Percentiles rank a stretch among this genome's conserved stretches.
These are phyloP conservation scores for Plectosphaerella sp. DNA, from an alignment of 2,329 filamentous ascomycete species.

Conservation along the genomic window DNA sequence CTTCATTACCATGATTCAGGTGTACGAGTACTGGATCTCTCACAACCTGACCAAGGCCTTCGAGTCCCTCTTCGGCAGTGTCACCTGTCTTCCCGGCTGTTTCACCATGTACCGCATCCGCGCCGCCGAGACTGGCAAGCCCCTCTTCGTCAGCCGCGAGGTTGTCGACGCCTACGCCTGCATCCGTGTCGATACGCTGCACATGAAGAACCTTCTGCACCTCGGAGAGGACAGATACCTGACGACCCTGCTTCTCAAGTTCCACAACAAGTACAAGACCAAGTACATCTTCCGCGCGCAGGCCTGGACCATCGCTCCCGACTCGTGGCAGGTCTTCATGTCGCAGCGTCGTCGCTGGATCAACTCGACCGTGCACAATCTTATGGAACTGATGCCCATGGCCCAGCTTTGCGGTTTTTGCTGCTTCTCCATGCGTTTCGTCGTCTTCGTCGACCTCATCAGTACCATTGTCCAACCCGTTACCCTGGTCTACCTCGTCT, in stretches of 20 bases:
- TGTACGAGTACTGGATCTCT: slow-evolving; percentile 99
- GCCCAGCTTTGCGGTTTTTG: slow-evolving; percentile 97
- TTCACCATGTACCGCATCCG: slow-evolving; percentile 99
- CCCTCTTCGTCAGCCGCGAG: slow-evolving; percentile 91
- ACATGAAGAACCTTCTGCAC: slow-evolving; percentile 98
- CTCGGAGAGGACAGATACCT: slow-evolving; percentile 97
- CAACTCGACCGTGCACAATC: slow-evolving; percentile 97
- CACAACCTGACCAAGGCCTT: slow-evolving; percentile 97
- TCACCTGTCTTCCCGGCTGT: slow-evolving; percentile 96
- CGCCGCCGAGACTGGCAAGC: slow-evolving; percentile 89
- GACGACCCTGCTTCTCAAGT: slow-evolving; percentile 89
- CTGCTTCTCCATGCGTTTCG: slow-evolving; percentile 99
- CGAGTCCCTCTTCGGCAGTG: slow-evolving; percentile 92
- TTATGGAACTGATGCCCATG: slow-evolving; percentile 91
- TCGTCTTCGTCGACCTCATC: slow-evolving; percentile 90
- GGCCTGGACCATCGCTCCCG: slow-evolving; percentile 95
- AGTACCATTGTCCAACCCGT: slow-evolving; percentile 91
- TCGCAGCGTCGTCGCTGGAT: slow-evolving; percentile 99
- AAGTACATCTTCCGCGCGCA: slow-evolving; percentile 93
- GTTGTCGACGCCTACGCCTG: slow-evolving; percentile 84
- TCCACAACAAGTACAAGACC: slow-evolving; percentile 92
- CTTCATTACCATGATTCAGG: slow-evolving; percentile 97
- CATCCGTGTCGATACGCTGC: slow-evolving; percentile 93
- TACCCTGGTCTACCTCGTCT: slow-evolving; percentile 82
- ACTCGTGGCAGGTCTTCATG: slow-evolving; percentile 90